A percentile compares a stretch with the other conserved stretches of the same genome.
phyloP scores from a whole-genome alignment of 148 eudicot species.

The Heliosperma pusillum region DNA sequence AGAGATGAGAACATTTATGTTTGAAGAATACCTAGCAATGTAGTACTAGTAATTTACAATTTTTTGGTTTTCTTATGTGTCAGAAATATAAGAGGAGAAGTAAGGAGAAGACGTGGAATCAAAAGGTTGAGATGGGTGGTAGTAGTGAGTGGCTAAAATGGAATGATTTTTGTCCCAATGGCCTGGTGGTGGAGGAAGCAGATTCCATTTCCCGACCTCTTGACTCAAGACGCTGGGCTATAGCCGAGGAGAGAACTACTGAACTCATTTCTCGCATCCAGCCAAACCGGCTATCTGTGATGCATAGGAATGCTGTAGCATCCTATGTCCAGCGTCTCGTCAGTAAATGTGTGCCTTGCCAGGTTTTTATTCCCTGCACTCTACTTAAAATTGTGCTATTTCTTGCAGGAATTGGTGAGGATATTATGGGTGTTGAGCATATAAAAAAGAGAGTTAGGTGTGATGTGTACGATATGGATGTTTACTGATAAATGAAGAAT shows the following conservation, averaged over 20 bases:
- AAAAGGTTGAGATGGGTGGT: constrained; percentile 25
- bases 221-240: constrained; percentile 55
- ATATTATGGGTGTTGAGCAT: not conserved
- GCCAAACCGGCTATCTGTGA: constrained; percentile 63
- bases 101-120: not conserved
- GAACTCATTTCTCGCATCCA: constrained; percentile 75
- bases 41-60: not conserved
- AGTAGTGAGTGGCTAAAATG: constrained; percentile 4
- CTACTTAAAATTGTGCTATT: not conserved
- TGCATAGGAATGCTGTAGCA: constrained; percentile 68
- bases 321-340: constrained; percentile 70
- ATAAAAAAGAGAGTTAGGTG: not conserved
- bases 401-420: not conserved
- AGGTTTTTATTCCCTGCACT: constrained; percentile 38
- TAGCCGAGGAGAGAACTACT: constrained; percentile 69
- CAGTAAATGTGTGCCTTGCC: constrained; percentile 62
- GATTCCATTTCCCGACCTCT: constrained; percentile 42
- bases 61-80: not conserved
- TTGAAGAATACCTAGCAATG: not conserved
- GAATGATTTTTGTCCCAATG: constrained; percentile 46
- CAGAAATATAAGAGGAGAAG: constrained; percentile 12
- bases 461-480: not conserved
- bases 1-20: not conserved
- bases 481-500: not conserved
- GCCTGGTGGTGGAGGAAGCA: constrained; percentile 50